These are phyloP conservation scores for Mantamonas sphyraenae DNA, from an alignment of 78 protist species.

Conservation along the genomic window DNA sequence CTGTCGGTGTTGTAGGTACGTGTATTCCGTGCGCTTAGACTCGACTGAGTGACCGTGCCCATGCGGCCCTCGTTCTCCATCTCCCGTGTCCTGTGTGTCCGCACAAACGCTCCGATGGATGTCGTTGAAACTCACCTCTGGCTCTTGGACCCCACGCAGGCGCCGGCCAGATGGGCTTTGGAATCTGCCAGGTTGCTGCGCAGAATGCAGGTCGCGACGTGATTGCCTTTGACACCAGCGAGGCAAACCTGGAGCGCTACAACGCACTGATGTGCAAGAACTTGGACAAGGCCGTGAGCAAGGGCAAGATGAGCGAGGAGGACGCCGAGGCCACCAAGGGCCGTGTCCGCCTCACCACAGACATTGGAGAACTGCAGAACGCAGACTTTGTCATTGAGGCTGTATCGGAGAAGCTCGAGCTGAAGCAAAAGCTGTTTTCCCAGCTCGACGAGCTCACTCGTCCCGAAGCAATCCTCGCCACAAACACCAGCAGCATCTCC, in stretches of 20 bases:
- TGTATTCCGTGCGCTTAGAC: no score
- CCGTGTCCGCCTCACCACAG: conserved; percentile 30
- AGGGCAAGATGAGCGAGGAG: conserved; percentile 49
- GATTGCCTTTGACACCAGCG: neutral
- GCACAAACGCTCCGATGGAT: no score
- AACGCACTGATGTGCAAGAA: neutral
- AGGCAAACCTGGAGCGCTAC: neutral
- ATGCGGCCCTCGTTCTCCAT: no score
- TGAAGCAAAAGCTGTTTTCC: conserved; percentile 49
- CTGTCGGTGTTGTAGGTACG: no score
- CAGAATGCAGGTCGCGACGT: conserved; percentile 13
- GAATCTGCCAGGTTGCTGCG: conserved; percentile 69
- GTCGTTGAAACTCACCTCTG: no score
- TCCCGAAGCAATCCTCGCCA: conserved; percentile 53
- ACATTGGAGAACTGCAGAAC: conserved; percentile 4
- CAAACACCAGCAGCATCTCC: conserved; percentile 77
- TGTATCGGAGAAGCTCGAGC: conserved; percentile 55
- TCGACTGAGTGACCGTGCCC: no score
- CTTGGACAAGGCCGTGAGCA: conserved; percentile 33
- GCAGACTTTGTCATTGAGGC: conserved; percentile 67
- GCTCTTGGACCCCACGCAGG: no score
- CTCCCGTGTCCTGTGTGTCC: no score
- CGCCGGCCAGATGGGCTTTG: conserved; percentile 75
- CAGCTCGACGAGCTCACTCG: conserved; percentile 19
- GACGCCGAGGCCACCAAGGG: conserved; percentile 19